Percentiles rank a stretch among this genome's conserved stretches.
phyloP scores from a whole-genome alignment of 805 yeast species.

The Wickerhamomyces mucosus region DNA sequence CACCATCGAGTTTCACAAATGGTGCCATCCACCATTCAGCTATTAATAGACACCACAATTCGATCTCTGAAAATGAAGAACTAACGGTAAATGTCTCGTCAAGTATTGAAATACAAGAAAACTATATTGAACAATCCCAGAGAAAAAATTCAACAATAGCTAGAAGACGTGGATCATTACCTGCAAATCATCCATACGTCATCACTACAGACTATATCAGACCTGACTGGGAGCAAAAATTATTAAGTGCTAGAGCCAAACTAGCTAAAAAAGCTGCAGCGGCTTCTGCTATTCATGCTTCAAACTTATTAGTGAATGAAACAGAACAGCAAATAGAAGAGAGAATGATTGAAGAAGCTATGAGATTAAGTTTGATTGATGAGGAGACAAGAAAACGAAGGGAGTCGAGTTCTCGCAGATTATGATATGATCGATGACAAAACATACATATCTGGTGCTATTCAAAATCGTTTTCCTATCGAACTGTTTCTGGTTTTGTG shows the following conservation, averaged over 20 bases:
- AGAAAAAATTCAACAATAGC: not conserved
- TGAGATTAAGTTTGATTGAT: constrained; percentile 63
- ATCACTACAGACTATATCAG: constrained; percentile 74
- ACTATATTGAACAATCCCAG: constrained; percentile 6
- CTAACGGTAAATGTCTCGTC: constrained; percentile 1
- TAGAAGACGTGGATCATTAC: constrained; percentile 42
- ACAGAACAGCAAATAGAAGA: constrained; percentile 45
- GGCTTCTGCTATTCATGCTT: constrained; percentile 88
- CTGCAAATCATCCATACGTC: constrained; percentile 61
- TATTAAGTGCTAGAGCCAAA: constrained; percentile 62
- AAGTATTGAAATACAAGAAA: constrained; percentile 10
- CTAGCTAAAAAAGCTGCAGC: constrained; percentile 85
- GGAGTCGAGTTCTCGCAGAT: constrained; percentile 13
- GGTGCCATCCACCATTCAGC: constrained; percentile 4
- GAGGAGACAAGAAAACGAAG: constrained; percentile 44
- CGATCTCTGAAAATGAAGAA: constrained; percentile 11
- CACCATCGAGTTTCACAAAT: constrained; percentile 35
- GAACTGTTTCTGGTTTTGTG: no score
- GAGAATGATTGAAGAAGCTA: constrained; percentile 77
- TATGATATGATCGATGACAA: no score
- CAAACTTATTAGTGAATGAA: constrained; percentile 54
- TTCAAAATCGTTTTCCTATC: no score
- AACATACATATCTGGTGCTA: no score
- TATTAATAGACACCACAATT: constrained; percentile 8
- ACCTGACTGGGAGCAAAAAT: constrained; percentile 85